These are phyloP conservation scores for Cetraspora pellucida DNA, from an alignment of 192 early-diverging fungal species.

Conservation along the genomic window DNA sequence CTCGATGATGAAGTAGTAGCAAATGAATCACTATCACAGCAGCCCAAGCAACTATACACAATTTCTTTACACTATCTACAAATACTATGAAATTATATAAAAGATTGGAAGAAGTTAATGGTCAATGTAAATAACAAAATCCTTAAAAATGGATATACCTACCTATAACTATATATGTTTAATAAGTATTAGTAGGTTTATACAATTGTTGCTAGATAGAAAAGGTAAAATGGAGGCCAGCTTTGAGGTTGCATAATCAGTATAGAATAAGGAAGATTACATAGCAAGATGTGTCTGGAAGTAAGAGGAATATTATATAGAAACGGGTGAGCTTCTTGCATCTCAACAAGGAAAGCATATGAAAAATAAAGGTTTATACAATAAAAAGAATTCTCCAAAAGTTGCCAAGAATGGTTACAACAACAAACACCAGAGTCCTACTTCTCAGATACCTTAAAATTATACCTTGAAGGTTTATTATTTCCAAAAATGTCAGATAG, in stretches of 20 bases:
- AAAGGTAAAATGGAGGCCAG: too few relatives aligned
- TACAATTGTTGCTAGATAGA: too few relatives aligned
- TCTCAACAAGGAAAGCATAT: constrained; percentile 9
- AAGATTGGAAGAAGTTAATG: too few relatives aligned
- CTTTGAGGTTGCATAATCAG: too few relatives aligned
- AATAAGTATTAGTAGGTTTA: background rate
- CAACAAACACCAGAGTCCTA: background rate
- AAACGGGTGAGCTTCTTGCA: background rate
- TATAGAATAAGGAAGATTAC: too few relatives aligned
- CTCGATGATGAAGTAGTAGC: too few relatives aligned
- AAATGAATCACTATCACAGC: too few relatives aligned
- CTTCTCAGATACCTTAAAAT: background rate
- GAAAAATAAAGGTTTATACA: background rate
- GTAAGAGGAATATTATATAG: constrained; percentile 8
- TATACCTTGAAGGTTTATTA: constrained; percentile 7
- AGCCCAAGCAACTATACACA: too few relatives aligned
- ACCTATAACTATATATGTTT: background rate
- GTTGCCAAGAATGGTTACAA: background rate
- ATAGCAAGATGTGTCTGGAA: too few relatives aligned
- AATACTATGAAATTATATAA: too few relatives aligned
- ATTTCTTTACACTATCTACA: too few relatives aligned
- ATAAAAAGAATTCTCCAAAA: background rate
- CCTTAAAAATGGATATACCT: background rate
- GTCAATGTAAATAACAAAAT: background rate
- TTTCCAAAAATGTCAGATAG: background rate